Conservation (phyloP, 2,329 filamentous ascomycete species). For the Keithomyces neogunnii region DNA sequence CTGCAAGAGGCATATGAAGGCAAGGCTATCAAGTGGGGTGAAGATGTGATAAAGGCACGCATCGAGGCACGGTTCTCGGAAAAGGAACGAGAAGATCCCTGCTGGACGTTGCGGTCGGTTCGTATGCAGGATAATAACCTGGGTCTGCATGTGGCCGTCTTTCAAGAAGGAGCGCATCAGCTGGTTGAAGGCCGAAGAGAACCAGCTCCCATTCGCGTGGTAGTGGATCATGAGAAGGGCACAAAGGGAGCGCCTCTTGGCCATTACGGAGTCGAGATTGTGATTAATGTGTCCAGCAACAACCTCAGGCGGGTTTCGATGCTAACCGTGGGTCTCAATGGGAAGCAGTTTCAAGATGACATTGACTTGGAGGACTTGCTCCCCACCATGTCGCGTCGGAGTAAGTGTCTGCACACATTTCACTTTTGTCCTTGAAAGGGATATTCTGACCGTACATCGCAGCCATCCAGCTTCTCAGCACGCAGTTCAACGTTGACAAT, state of each 20-base stretch:
- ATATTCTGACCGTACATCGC: slow-evolving; percentile 17
- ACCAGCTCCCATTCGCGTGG: slow-evolving; percentile 60
- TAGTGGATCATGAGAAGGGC: slow-evolving; percentile 62
- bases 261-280: slow-evolving; percentile 63
- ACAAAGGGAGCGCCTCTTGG: slow-evolving; percentile 58
- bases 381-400: slow-evolving; percentile 63
- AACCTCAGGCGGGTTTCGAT: slow-evolving; percentile 42
- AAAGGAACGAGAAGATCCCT: slow-evolving; percentile 68
- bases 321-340: slow-evolving; percentile 55
- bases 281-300: slow-evolving; percentile 51
- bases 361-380: slow-evolving; percentile 65
- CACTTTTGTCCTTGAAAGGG: neutral
- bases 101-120: slow-evolving; percentile 71
- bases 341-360: slow-evolving; percentile 65
- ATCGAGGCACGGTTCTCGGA: slow-evolving; percentile 82
- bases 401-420: slow-evolving; percentile 35
- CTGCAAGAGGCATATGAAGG: slow-evolving; percentile 70
- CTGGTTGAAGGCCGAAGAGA: slow-evolving; percentile 56
- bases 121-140: slow-evolving; percentile 53
- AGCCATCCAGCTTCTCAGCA: slow-evolving; percentile 67
- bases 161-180: slow-evolving; percentile 58
- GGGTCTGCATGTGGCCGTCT: slow-evolving; percentile 57
- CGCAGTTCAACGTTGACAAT: slow-evolving; percentile 62
- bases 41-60: slow-evolving; percentile 79
- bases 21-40: slow-evolving; percentile 66